Base-by-base conservation (phyloP, 78 protist species). In the slime mould (Dictyostelium discoideum) region DNA sequence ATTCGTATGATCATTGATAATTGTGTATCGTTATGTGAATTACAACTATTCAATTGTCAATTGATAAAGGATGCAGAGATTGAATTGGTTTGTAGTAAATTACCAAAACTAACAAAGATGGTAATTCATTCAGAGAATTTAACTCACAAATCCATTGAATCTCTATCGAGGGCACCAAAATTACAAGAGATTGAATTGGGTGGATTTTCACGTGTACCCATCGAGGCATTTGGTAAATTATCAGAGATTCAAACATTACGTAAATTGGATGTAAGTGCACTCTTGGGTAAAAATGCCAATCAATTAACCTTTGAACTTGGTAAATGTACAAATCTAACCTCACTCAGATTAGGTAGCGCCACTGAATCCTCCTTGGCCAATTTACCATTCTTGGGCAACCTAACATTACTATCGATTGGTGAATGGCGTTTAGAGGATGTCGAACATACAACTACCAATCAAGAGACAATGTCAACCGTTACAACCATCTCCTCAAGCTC, bases 41-140 rank as follows among this genome's bases (percentile, higher is more conserved):
- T 90, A 2, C 86, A 90, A 65, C 60, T 90, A 24, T 72, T 72
- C 24, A 32, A 90, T 29, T 90, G 95, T 82, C 80, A 86, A 32
- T 20, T 20, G 2, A 80, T 90, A 7, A 42, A 13, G 10, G 95
- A 90, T 42, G 2, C 82, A 20, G 87, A 90, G n/a, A 82, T 90
- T 54, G 95, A 90, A 18, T 50, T 72, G 39, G 50, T 90, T n/a
- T 40, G 73, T 48, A 32, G 29, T 24, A 6, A 32, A 22, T 24
- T 90, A 39, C 63, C 57, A 26, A 73, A 90, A 14, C 44, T 90
- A 7, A 63, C 54, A 26, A 54, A 48, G n/a, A 24, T 90, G 9
- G 88, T 82, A 6, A 54, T 90, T 20, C 87, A 90, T 48, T 54
- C 80, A 3, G 81, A 90, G 16, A 16, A 18, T 48, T 10, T 90